Base-by-base conservation (phyloP, 176 grass and related monocot species). In the Guadua angustifolia region DNA sequence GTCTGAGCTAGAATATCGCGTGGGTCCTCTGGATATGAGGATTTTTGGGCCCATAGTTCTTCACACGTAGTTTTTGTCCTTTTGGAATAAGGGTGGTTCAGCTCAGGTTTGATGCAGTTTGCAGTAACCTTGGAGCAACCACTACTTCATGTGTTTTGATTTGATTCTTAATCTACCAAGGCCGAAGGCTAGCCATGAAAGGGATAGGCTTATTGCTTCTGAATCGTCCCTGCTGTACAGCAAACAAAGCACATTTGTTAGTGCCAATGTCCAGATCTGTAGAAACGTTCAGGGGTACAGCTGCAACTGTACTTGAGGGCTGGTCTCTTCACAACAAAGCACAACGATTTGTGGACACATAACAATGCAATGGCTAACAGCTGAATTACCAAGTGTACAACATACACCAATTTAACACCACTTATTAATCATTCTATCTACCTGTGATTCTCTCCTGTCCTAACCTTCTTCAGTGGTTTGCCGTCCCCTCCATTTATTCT, bases 1-100 rank as follows among this genome's bases (percentile, higher is more conserved):
- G 95, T 1, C 82, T 97, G 32, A 84, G 65, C 53, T 90, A 70
- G 81, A 29, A 8, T 59, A 57, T n/a, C 9, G 24, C 6, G 11
- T 6, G 1, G 33, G 9, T 19, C 36, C 16, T 13, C 9, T 15
- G 12, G 47, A 45, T 12, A 45, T 2, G 5, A 36, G 1, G 5
- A 53, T 56, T 76, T 68, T 84, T 45, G 9, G 11, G 61, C 8
- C 26, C 50, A 43, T 43, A 46, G 6, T 17, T 69, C 33, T 46
- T 69, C 33, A 71, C 19, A 62, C 77, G 19, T 69, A 22, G 12
- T 24, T 45, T 51, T 40, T 25, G 5, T 40, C 21, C 21, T 26
- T 26, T 3, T n/a, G 12, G 6, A 86, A 51, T 55, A 87, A 78
- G 0, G n/a, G 9, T 7, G 8, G 36, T n/a, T 50, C 32, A 53